phyloP scores from a whole-genome alignment of 2,329 filamentous ascomycete genomes.

The Ceratocystis albifundus region DNA sequence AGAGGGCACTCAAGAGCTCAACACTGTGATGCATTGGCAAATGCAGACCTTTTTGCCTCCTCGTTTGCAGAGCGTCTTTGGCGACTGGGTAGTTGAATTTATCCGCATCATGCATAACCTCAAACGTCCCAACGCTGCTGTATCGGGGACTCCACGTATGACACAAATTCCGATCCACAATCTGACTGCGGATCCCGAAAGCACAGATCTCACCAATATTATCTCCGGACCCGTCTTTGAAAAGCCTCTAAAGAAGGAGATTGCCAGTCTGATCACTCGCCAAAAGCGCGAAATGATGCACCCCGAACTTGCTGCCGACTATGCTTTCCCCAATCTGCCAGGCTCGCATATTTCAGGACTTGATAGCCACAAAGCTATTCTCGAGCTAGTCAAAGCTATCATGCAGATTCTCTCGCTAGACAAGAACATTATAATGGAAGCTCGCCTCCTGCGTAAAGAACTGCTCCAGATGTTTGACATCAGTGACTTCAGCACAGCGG shows the following conservation, averaged over 20 bases:
- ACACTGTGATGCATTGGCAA: constrained; percentile 98
- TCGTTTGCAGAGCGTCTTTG: constrained; percentile 71
- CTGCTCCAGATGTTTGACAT: constrained; percentile 84
- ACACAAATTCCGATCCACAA: constrained; percentile 50
- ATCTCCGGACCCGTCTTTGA: constrained; percentile 75
- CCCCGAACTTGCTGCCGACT: constrained; percentile 75
- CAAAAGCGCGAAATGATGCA: constrained; percentile 85
- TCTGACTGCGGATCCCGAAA: constrained; percentile 48
- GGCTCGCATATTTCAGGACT: constrained; percentile 46
- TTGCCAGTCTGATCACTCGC: constrained; percentile 65
- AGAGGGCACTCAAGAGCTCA: constrained; percentile 59
- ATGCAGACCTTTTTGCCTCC: constrained; percentile 76
- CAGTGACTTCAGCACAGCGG: constrained; percentile 81
- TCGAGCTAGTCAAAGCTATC: constrained; percentile 84
- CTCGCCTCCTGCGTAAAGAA: constrained; percentile 77
- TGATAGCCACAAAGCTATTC: constrained; percentile 29
- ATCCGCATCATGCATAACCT: constrained; percentile 84
- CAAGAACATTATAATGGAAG: constrained; percentile 80
- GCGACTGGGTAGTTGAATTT: constrained; percentile 89
- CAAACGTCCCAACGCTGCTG: constrained; percentile 54
- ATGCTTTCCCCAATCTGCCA: constrained; percentile 70
- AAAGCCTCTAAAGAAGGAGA: constrained; percentile 80
- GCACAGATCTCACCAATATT: constrained; percentile 35
- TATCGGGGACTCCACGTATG: constrained; percentile 34
- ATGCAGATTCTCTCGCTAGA: constrained; percentile 89